Evolutionary conservation across 2,329 filamentous ascomycete genomes (phyloP), one percentile per base, ranked within the genome.

Genomic region (Hymenoscyphus repandus): DNA sequence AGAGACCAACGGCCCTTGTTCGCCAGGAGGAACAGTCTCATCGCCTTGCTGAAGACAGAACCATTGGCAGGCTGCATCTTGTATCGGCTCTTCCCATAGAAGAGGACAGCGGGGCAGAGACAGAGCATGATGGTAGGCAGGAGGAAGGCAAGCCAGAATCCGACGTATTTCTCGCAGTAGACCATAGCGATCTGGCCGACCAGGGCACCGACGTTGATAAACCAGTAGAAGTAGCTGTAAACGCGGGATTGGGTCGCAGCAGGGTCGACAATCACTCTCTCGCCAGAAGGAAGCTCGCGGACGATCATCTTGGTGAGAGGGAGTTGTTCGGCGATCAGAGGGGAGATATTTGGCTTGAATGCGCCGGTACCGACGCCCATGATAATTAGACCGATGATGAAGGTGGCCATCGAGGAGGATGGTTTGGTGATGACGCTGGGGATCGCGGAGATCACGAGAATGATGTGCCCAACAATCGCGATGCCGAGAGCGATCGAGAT

Each of bases 111-210:
- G 1, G 85, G 85, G 49, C 80, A 82, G 44, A 77, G 48, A 37
- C 79, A 73, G 72, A 87, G 86, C 62, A 88, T 69, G 49, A 74
- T 66, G 1, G 85, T 88, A 9, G 85, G 85, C 10, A 89, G 74
- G 36, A 85, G 68, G 70, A 75, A 90, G 0, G 85, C 76, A 20
- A 86, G 75, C 82, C 83, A 90, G 72, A 88, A 90, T 6, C 86
- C 86, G 43, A 88, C 76, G 54, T 87, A 88, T 64, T 86, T 85
- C 68, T 90, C 86, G 1, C 85, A 80, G 62, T 87, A 90, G 32
- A 82, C 83, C 80, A 85, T 89, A 62, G 72, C 73, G 51, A 86
- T 75, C 66, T 83, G 82, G 40, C 76, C 80, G 41, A 74, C 62
- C 9, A 63, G 50, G 22, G 82, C 78, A 31, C 86, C 86, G 12